Conservation (phyloP, 768 basidiomycete species). For the Fomitopsis serialis region DNA sequence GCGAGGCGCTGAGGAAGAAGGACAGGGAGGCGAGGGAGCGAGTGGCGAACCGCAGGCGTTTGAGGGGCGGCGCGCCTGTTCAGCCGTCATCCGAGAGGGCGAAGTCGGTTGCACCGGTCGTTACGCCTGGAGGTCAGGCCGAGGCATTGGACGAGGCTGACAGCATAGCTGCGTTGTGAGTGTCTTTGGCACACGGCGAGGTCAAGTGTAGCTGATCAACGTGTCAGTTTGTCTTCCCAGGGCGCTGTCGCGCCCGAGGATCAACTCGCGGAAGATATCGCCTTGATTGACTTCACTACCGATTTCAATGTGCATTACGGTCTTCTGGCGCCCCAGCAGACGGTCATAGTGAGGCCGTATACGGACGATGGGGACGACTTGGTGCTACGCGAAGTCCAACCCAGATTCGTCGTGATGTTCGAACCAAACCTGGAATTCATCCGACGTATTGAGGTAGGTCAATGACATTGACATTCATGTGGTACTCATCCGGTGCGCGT, state of each 20-base stretch:
- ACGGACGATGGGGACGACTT: slow-evolving; percentile 92
- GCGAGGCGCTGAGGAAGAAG: slow-evolving; percentile 75
- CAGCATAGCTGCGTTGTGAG: slow-evolving; percentile 57
- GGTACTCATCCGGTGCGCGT: neutral
- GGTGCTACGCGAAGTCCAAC: slow-evolving; percentile 79
- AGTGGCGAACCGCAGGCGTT: slow-evolving; percentile 59
- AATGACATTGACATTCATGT: neutral
- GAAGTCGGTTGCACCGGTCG: slow-evolving; percentile 13
- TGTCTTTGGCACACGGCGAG: slow-evolving; percentile 5
- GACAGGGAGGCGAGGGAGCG: slow-evolving; percentile 58
- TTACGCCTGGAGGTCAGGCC: neutral
- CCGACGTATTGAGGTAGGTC: slow-evolving; percentile 75
- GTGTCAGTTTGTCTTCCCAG: slow-evolving; percentile 23
- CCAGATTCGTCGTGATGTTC: slow-evolving; percentile 92
- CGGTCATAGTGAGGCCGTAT: slow-evolving; percentile 82
- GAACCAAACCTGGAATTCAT: slow-evolving; percentile 94
- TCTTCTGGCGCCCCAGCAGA: slow-evolving; percentile 69
- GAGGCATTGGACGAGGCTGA: slow-evolving; percentile 39
- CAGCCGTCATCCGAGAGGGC: slow-evolving; percentile 3
- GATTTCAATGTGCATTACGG: slow-evolving; percentile 82
- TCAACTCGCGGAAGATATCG: slow-evolving; percentile 9
- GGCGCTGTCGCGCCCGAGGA: slow-evolving; percentile 3
- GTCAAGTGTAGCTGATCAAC: slow-evolving; percentile 9
- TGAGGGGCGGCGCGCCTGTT: slow-evolving; percentile 65
- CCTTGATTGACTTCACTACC: slow-evolving; percentile 27